Evolutionary conservation across 495 filamentous ascomycete genomes (phyloP), one percentile per base, ranked within the genome.

Genomic region (Oidiodendron maius): DNA sequence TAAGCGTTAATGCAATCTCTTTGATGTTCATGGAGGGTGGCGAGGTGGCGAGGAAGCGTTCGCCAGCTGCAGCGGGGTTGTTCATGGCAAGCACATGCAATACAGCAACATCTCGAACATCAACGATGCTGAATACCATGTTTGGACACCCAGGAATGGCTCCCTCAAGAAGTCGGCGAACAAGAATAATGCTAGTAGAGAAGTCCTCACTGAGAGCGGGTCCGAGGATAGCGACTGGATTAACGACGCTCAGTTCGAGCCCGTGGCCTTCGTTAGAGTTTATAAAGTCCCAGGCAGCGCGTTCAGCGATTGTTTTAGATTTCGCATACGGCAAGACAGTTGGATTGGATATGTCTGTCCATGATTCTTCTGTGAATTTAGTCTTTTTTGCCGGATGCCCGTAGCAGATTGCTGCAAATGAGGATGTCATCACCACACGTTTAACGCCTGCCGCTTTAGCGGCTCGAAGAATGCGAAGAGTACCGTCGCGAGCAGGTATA

Each of bases 231-330:
- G 15, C 24, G 16, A 25, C 22, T 9, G 45, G 32, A 9, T 23
- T 18, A 2, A 46, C 16, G 25, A 35, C 15, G 3, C 17, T 20
- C 13, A 46, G n/a, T 25, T 46, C 43, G 8, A 48, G 9, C 9
- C 2, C 4, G 1, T 26, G 9, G 20, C 32, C 45, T 28, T 48
- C 20, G 9, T 13, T 24, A 16, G 37, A n/a, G 15, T 39, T 21
- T 3, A 48, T 40, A 17, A 48, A 48, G 12, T 58, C 59, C n/a
- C 60, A 52, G 0, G 59, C 64, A 1, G 64, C 59, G 24, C 61
- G 41, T 44, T 64, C 55, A 22, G 63, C 52, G 4, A 54, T 17
- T 24, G 60, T 53, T 18, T 66, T 66, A 23, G 52, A 56, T 16
- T 48, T 54, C 17, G 34, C 9, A 36, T 64, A 64, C 24, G 61